phyloP scores from a whole-genome alignment of 139 green algal species.

The Axilococcus clingmanii region DNA sequence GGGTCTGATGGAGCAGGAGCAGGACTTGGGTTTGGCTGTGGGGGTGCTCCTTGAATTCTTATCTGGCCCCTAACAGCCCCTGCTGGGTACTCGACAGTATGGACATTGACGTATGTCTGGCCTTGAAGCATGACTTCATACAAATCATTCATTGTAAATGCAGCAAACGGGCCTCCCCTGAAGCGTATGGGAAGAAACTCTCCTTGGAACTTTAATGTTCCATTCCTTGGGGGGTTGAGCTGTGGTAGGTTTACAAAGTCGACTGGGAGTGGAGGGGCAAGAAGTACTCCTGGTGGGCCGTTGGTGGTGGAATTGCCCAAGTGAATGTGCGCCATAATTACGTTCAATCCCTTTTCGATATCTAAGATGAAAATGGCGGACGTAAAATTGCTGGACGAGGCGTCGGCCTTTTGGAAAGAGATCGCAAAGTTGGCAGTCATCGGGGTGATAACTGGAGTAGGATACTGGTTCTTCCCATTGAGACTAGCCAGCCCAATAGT shows the following conservation, averaged over 20 bases:
- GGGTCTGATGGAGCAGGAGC: no score
- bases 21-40: no score
- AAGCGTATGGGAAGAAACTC: neutral
- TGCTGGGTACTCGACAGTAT: constrained; percentile 1
- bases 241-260: neutral
- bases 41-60: no score
- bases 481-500: no score
- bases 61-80: constrained; percentile 9
- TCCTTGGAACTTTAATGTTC: neutral
- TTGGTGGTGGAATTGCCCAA: constrained; percentile 4
- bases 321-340: constrained; percentile 18
- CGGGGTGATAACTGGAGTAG: no score
- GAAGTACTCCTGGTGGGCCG: neutral
- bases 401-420: no score
- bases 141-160: no score
- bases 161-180: no score
- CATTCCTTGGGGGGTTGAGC: neutral
- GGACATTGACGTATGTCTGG: constrained; percentile 13
- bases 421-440: no score
- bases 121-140: no score
- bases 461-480: no score
- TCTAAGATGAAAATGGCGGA: neutral
- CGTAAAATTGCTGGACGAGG: neutral
- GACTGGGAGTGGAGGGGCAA: neutral
- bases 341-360: neutral